Evolutionary conservation across 805 yeast genomes (phyloP), one percentile per base, ranked within the genome.

Genomic region (Kodamaea hsintzibuensis): DNA sequence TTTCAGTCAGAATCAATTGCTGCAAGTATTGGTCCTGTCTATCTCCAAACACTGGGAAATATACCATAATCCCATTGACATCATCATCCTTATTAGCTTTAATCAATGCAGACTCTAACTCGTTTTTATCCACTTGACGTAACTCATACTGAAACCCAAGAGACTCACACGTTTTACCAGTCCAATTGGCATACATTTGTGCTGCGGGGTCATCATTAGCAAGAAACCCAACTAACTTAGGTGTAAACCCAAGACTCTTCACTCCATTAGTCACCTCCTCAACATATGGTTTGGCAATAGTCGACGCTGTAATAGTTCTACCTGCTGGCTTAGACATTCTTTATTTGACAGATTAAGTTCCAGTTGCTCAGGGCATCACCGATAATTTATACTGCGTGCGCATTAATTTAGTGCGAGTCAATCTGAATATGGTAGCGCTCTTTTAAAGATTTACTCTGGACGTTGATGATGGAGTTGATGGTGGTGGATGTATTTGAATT

Each of bases 151-250:
- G 74, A 73, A 95, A 91, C 0, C 99, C 99, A 54, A 91, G 73
- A 17, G 89, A 85, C 64, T 84, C 87, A 60, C 95, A 84, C 0
- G 98, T 93, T 67, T 91, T 92, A 27, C 88, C 89, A 0, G 99
- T 93, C 97, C 98, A 95, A 49, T 84, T 85, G 47, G 99, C 98
- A 69, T 95, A 95, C 88, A 88, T 88, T 64, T 82, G 81, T 5
- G 97, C 98, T 10, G 98, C 97, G 1, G 98, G 98, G 63, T 95
- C 99, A 13, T 80, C 77, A 69, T 95, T 95, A 13, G 98, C 98
- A 42, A 95, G 76, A 57, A 95, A 84, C 0, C 99, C 99, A 35
- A 93, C 98, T 40, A 95, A 75, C 60, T 81, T 82, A 6, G 98
- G 98, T 33, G 79, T 76, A 57, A 81, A 74, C 10, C 65, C 72